phyloP scores from a whole-genome alignment of 2,329 filamentous ascomycete genomes.

The Talaromyces piceae region DNA sequence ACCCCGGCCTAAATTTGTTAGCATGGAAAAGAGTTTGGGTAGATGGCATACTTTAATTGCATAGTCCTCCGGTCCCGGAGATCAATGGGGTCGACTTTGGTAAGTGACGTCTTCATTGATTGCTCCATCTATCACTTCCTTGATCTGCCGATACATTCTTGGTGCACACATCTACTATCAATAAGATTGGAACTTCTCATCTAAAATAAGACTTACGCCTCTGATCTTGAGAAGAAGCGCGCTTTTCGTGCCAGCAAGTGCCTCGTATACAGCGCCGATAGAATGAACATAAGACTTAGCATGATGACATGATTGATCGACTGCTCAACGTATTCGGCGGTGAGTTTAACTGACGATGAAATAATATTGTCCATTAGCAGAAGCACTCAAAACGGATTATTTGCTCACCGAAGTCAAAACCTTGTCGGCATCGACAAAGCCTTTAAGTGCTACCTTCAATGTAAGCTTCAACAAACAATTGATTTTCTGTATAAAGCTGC shows the following conservation, averaged over 20 bases:
- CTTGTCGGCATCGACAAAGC: slow-evolving; percentile 71
- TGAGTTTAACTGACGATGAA: slow-evolving; percentile 59
- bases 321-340: slow-evolving; percentile 65
- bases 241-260: slow-evolving; percentile 57
- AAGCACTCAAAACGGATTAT: neutral
- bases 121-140: slow-evolving; percentile 57
- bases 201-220: slow-evolving; percentile 35
- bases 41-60: slow-evolving; percentile 55
- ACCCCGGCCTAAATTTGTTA: slow-evolving; percentile 57
- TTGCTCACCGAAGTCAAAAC: slow-evolving; percentile 61
- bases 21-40: neutral
- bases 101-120: slow-evolving; percentile 79
- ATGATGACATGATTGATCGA: slow-evolving; percentile 80
- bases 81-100: slow-evolving; percentile 70
- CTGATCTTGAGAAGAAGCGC: slow-evolving; percentile 61
- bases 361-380: slow-evolving; percentile 54
- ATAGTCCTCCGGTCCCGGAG: slow-evolving; percentile 85
- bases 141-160: slow-evolving; percentile 53
- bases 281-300: slow-evolving; percentile 73
- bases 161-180: slow-evolving; percentile 53
- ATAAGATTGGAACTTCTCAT: neutral
- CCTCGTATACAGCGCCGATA: slow-evolving; percentile 60
- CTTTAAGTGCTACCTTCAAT: slow-evolving; percentile 54
- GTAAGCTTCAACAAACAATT: neutral
- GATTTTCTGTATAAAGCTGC: neutral